Conservation (phyloP, 2,329 filamentous ascomycete genomes). For the Aspergillus fischeri region DNA sequence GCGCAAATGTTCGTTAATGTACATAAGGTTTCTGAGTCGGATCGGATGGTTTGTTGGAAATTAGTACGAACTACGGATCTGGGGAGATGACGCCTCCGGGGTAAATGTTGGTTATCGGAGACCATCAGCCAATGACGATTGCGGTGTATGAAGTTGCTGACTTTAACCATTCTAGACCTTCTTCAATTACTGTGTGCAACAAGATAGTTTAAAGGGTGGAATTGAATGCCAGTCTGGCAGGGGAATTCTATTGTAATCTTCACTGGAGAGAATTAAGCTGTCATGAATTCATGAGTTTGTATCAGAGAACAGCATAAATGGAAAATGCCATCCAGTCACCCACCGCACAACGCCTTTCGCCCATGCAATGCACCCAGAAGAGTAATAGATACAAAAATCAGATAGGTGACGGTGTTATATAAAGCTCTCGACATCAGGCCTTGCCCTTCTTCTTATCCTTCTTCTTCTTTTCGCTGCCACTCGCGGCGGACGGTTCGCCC, state of each 20-base stretch:
- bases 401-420: conserved; percentile 4
- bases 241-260: background rate
- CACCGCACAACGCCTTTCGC: conserved; percentile 32
- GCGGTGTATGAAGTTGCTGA: background rate
- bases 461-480: conserved; percentile 40
- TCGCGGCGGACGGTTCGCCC: conserved; percentile 26
- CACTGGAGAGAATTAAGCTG: background rate
- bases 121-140: background rate
- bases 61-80: background rate
- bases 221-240: background rate
- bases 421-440: conserved; percentile 22
- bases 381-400: conserved; percentile 14
- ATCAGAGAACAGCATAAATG: conserved; percentile 17
- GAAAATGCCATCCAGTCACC: conserved; percentile 12
- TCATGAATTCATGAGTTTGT: conserved; percentile 8
- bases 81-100: background rate
- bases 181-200: background rate
- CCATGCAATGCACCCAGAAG: conserved; percentile 35
- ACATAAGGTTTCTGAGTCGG: background rate
- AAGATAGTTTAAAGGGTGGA: background rate
- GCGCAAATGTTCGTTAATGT: background rate
- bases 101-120: background rate
- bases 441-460: conserved; percentile 50
- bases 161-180: background rate
- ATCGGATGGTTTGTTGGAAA: background rate